Conservation (phyloP, 257 asterid genomes). For the Przewalskia tangutica region DNA sequence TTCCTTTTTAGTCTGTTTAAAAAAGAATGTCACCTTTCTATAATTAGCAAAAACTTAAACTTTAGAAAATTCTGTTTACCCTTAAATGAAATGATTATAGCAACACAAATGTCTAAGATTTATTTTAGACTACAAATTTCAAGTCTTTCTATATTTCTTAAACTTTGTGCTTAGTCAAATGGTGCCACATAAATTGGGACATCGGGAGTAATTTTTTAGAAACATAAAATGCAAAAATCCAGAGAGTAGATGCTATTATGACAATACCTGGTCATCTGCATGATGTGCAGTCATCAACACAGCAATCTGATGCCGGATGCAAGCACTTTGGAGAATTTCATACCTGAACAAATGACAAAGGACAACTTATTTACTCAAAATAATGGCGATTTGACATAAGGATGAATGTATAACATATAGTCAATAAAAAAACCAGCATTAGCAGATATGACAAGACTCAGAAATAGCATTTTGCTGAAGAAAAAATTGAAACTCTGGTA, state of each 20-base stretch:
- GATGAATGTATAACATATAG: neutral
- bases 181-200: too few species aligned
- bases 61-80: too few species aligned
- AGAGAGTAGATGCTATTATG: neutral
- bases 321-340: conserved; percentile 46
- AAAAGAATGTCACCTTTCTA: too few species aligned
- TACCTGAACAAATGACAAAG: conserved; percentile 36
- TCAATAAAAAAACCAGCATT: neutral
- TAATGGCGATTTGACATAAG: neutral
- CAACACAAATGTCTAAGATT: too few species aligned
- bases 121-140: too few species aligned
- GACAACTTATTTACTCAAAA: neutral
- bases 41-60: too few species aligned
- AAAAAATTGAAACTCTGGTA: neutral
- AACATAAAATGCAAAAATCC: neutral
- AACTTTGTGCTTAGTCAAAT: too few species aligned
- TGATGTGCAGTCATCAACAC: conserved; percentile 80
- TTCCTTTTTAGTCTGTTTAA: neutral
- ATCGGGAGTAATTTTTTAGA: neutral
- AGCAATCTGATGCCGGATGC: conserved; percentile 44
- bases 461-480: neutral
- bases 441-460: neutral
- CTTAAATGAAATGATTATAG: too few species aligned
- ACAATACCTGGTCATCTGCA: conserved; percentile 86
- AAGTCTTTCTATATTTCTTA: too few species aligned